Percentiles rank a stretch among this genome's conserved stretches.
These are phyloP conservation scores for Begonia peltatifolia DNA, from an alignment of 306 rosid species.

Conservation along the genomic window DNA sequence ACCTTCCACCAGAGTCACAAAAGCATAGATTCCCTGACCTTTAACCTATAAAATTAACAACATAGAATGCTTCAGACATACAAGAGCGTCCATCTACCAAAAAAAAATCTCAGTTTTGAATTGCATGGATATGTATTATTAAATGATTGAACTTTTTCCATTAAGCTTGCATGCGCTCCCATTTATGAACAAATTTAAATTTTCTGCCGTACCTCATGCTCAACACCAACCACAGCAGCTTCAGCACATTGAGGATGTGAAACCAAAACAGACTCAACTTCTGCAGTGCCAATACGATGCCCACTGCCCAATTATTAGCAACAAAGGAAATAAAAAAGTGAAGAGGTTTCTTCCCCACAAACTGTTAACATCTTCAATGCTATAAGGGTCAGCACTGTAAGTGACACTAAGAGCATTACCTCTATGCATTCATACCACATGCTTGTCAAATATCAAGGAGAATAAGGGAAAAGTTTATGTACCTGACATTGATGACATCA, in stretches of 20 bases:
- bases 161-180: background rate
- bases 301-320: slow-evolving; percentile 37
- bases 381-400: background rate
- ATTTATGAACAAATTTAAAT: slow-evolving; percentile 2
- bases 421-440: too few relatives aligned
- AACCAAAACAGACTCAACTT: slow-evolving; percentile 83
- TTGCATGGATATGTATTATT: background rate
- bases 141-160: background rate
- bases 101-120: slow-evolving; percentile 4
- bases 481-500: slow-evolving; percentile 91
- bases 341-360: background rate
- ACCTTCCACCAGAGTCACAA: slow-evolving; percentile 66
- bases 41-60: slow-evolving; percentile 40
- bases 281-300: slow-evolving; percentile 93
- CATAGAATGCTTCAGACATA: slow-evolving; percentile 13
- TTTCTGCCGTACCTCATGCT: slow-evolving; percentile 53
- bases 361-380: background rate
- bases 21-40: slow-evolving; percentile 82
- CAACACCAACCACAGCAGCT: slow-evolving; percentile 91
- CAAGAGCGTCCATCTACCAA: slow-evolving; percentile 5
- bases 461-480: background rate
- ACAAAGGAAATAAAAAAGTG: slow-evolving; percentile 2
- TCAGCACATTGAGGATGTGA: slow-evolving; percentile 71
- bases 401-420: background rate
- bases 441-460: background rate